phyloP scores from a whole-genome alignment of 2,329 filamentous ascomycete species.

The Corynespora cassiicola region DNA sequence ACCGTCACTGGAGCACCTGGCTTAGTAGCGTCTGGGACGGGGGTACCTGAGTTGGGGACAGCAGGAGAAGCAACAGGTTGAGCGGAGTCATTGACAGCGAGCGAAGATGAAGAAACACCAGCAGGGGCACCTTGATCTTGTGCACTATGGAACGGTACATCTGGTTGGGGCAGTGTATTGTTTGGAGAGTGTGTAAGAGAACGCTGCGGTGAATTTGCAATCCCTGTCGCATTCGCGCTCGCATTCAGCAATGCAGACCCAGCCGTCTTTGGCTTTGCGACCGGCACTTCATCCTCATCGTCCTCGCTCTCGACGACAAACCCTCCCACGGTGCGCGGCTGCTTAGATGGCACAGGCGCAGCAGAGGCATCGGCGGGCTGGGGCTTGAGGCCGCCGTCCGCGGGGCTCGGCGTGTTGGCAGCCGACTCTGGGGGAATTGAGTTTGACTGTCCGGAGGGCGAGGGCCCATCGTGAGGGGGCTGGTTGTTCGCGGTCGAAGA shows the following conservation, averaged over 20 bases:
- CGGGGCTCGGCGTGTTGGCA: conserved; percentile 31
- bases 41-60: conserved; percentile 53
- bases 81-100: conserved; percentile 52
- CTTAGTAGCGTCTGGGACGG: conserved; percentile 44
- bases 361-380: conserved; percentile 31
- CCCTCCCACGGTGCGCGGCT: conserved; percentile 63
- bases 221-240: conserved; percentile 56
- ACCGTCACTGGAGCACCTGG: conserved; percentile 33
- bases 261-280: conserved; percentile 56
- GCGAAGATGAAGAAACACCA: conserved; percentile 45
- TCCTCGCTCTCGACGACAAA: conserved; percentile 70
- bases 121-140: conserved; percentile 56
- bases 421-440: conserved; percentile 36
- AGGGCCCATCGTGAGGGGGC: conserved; percentile 6
- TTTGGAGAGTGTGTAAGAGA: conserved; percentile 63
- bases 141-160: conserved; percentile 68
- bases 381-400: conserved; percentile 30
- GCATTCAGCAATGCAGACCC: conserved; percentile 57
- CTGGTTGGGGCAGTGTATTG: conserved; percentile 60
- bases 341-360: conserved; percentile 43
- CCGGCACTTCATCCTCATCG: conserved; percentile 59
- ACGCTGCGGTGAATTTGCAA: conserved; percentile 59
- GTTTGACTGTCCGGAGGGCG: conserved; percentile 29
- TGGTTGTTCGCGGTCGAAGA: conserved; percentile 21
- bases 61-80: conserved; percentile 59